Conservation (phyloP, 116 monocot species). For the Zostera marina region DNA sequence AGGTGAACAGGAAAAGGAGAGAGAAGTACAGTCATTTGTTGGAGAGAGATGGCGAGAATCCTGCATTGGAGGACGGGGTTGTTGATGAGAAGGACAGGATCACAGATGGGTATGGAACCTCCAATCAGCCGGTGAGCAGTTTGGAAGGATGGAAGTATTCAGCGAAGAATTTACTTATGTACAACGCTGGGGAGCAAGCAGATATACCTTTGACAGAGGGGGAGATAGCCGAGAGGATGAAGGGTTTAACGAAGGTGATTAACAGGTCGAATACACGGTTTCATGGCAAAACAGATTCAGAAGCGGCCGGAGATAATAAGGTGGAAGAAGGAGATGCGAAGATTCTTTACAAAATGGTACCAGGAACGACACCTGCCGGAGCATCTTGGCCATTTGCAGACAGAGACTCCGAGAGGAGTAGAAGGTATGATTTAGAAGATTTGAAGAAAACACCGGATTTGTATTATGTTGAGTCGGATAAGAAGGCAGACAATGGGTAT, state of each 20-base stretch:
- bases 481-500: constrained; percentile 70
- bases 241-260: constrained; percentile 64
- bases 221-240: constrained; percentile 55
- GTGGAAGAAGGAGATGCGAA: constrained; percentile 33
- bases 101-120: constrained; percentile 82
- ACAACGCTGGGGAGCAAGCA: constrained; percentile 30
- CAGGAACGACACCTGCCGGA: constrained; percentile 57
- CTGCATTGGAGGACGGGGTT: constrained; percentile 16
- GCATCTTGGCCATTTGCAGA: constrained; percentile 53
- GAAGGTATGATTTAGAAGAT: constrained; percentile 85
- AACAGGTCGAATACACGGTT: constrained; percentile 48
- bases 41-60: constrained; percentile 29
- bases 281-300: constrained; percentile 24
- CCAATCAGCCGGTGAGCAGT: constrained; percentile 59
- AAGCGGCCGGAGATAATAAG: constrained; percentile 29
- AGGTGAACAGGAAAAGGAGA: constrained; percentile 59
- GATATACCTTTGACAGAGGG: constrained; percentile 55
- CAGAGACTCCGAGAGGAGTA: constrained; percentile 41
- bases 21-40: constrained; percentile 62
- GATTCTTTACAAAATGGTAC: constrained; percentile 51
- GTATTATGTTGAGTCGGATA: constrained; percentile 54
- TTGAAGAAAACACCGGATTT: constrained; percentile 73
- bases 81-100: constrained; percentile 39
- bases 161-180: constrained; percentile 92
- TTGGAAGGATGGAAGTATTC: constrained; percentile 72